phyloP scores from a whole-genome alignment of 305 asterid genomes.

The Euphrasia arctica region DNA sequence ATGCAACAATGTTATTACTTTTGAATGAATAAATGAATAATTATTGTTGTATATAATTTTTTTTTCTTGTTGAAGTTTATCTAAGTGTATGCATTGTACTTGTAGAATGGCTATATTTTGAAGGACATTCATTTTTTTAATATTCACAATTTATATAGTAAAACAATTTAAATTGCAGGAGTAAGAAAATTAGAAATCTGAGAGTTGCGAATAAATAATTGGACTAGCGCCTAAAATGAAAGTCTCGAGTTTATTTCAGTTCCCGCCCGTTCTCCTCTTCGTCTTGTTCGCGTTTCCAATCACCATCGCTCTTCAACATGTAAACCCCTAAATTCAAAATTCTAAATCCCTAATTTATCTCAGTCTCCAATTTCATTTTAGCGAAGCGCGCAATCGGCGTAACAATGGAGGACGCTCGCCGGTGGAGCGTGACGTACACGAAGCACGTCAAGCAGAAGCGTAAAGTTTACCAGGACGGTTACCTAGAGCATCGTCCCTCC shows the following conservation, averaged over 20 bases:
- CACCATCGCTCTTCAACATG: neutral
- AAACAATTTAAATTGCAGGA: too few species aligned
- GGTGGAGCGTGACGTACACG: slow-evolving; percentile 86
- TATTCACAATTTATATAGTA: too few species aligned
- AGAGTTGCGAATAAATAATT: too few species aligned
- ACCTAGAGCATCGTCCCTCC: slow-evolving; percentile 55
- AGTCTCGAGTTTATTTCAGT: neutral
- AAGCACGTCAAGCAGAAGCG: slow-evolving; percentile 88
- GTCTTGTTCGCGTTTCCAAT: neutral
- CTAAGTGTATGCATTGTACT: too few species aligned
- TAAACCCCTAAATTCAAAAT: neutral
- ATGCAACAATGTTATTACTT: too few species aligned
- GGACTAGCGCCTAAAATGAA: neutral
- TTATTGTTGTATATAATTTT: too few species aligned
- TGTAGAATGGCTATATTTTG: too few species aligned
- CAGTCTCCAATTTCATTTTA: neutral
- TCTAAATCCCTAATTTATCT: neutral
- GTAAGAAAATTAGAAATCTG: too few species aligned
- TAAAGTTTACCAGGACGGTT: slow-evolving; percentile 84
- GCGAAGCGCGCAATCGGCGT: slow-evolving; percentile 10
- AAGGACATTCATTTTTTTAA: too few species aligned
- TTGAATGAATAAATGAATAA: too few species aligned
- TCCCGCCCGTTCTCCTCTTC: neutral
- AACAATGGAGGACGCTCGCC: slow-evolving; percentile 56
- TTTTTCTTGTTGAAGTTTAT: too few species aligned